phyloP scores from a whole-genome alignment of 176 grass and related monocot species.

The Triticum urartu region DNA sequence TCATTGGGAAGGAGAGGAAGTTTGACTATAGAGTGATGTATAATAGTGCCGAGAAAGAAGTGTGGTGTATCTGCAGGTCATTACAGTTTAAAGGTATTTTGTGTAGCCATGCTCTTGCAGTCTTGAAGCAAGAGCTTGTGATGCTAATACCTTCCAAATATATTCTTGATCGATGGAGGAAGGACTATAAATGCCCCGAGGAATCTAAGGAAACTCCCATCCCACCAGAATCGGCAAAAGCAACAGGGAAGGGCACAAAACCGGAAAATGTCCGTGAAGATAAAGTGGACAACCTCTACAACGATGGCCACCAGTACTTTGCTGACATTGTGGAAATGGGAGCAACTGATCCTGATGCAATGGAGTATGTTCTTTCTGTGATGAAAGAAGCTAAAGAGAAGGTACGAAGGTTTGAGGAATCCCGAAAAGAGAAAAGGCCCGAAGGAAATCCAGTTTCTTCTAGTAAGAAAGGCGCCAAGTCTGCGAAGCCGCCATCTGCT shows the following conservation, averaged over 20 bases:
- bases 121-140: conserved; percentile 85
- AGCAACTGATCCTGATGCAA: conserved; percentile 72
- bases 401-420: conserved; percentile 74
- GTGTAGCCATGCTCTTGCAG: conserved; percentile 87
- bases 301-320: conserved; percentile 74
- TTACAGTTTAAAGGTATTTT: conserved; percentile 96
- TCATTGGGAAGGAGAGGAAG: conserved; percentile 76
- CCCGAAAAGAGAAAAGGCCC: conserved; percentile 55
- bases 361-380: conserved; percentile 76
- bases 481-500: conserved; percentile 29
- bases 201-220: conserved; percentile 53
- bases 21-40: conserved; percentile 87
- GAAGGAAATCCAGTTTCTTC: conserved; percentile 43
- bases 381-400: conserved; percentile 95
- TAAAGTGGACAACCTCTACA: conserved; percentile 70
- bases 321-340: conserved; percentile 88
- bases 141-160: conserved; percentile 90
- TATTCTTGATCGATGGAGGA: conserved; percentile 84
- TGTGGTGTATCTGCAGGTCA: conserved; percentile 88
- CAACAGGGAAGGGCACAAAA: conserved; percentile 36
- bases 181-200: conserved; percentile 86
- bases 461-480: conserved; percentile 43
- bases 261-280: conserved; percentile 48
- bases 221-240: conserved; percentile 21
- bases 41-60: conserved; percentile 72